These are phyloP conservation scores for Podaxis sp. DNA, from an alignment of 768 basidiomycete species.

Conservation along the genomic window DNA sequence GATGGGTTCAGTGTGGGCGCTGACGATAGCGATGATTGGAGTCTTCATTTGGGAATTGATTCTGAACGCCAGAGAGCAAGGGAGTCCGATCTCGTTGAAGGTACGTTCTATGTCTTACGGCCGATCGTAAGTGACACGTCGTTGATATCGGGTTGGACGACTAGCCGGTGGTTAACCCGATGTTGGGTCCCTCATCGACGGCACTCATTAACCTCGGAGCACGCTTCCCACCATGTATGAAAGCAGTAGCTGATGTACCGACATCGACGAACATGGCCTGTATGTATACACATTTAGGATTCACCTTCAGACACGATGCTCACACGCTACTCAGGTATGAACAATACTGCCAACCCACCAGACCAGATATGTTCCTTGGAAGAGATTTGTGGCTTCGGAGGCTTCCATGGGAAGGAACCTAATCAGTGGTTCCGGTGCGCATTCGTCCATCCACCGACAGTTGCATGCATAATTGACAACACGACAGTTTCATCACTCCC, in stretches of 20 bases:
- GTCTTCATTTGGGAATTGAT: conserved; percentile 87
- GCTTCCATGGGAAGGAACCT: conserved; percentile 40
- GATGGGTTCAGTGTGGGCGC: conserved; percentile 50
- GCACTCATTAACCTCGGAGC: conserved; percentile 88
- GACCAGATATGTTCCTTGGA: conserved; percentile 71
- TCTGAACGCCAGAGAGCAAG: conserved; percentile 71
- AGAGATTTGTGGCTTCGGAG: conserved; percentile 88
- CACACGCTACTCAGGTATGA: conserved; percentile 51
- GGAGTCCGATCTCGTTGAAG: conserved; percentile 84
- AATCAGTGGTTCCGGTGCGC: conserved; percentile 50
- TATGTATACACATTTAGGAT: conserved; percentile 29
- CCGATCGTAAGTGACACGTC: not conserved
- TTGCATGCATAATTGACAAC: not conserved
- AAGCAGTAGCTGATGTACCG: conserved; percentile 56
- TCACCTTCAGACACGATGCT: not conserved
- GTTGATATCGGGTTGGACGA: not conserved
- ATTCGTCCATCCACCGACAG: not conserved
- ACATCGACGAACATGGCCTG: conserved; percentile 58
- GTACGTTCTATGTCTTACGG: conserved; percentile 31
- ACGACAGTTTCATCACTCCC: conserved; percentile 73
- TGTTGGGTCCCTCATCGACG: conserved; percentile 87
- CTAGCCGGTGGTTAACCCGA: conserved; percentile 80
- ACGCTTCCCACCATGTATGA: conserved; percentile 94
- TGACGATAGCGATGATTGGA: conserved; percentile 67
- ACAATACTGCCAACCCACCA: conserved; percentile 82